These are phyloP conservation scores for Trematosphaeria pertusa DNA, from an alignment of 2,329 filamentous ascomycete species.

Conservation along the genomic window DNA sequence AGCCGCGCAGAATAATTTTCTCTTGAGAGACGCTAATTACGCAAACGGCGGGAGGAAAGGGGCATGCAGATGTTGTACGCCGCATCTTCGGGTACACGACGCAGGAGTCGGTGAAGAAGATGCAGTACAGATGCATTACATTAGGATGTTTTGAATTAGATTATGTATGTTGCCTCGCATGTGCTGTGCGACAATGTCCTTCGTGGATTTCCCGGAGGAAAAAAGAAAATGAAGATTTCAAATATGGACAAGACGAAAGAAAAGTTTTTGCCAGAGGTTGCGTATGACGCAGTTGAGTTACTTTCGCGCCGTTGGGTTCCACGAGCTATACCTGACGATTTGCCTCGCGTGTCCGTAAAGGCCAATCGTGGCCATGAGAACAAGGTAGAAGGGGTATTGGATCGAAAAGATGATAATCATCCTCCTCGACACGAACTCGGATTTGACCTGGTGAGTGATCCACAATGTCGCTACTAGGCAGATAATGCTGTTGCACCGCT, in stretches of 20 bases:
- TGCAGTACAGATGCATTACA: not conserved
- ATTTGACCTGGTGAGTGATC: conserved; percentile 55
- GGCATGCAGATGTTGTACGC: too few species aligned
- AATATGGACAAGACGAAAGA: not conserved
- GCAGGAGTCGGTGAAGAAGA: not conserved
- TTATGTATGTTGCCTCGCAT: not conserved
- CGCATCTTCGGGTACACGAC: too few species aligned
- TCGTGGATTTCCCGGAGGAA: not conserved
- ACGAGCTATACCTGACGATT: conserved; percentile 54
- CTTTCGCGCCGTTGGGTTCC: conserved; percentile 56
- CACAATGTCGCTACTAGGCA: conserved; percentile 55
- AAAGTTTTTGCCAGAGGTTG: too few species aligned
- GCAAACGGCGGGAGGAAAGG: too few species aligned
- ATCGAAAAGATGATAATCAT: conserved; percentile 54
- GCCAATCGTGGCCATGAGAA: conserved; percentile 54
- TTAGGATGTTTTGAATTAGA: not conserved
- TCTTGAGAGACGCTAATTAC: too few species aligned
- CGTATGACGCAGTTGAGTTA: conserved; percentile 10
- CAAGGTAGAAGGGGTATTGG: conserved; percentile 53
- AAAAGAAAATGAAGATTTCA: not conserved
- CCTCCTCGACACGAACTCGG: conserved; percentile 52
- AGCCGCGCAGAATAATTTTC: too few species aligned
- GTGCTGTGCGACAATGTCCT: not conserved
- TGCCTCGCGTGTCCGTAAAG: conserved; percentile 57
- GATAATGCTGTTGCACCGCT: conserved; percentile 40